A percentile compares a stretch with the other conserved stretches of the same genome.
Evolutionary conservation across 768 basidiomycete genomes (phyloP).

Genomic region (Sarcomyxa edulis): DNA sequence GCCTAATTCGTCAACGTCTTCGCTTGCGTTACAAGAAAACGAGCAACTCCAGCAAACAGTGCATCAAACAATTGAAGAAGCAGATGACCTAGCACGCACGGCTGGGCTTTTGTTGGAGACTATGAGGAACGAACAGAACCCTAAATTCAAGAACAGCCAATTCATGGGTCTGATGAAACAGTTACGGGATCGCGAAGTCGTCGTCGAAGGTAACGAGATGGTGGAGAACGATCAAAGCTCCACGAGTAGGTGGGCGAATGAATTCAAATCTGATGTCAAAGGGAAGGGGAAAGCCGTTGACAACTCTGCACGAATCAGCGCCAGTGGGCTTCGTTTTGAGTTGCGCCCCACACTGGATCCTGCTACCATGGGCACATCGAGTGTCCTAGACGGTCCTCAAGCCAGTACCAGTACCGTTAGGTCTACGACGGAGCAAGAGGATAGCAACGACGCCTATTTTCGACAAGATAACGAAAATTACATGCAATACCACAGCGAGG

Average conservation of each 20-base stretch:
- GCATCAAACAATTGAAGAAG: slow-evolving; percentile 27
- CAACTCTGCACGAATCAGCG: slow-evolving; percentile 6
- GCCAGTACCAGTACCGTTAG: background rate
- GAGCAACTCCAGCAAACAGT: slow-evolving; percentile 17
- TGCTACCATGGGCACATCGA: background rate
- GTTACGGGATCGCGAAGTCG: slow-evolving; percentile 71
- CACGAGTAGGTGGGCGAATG: background rate
- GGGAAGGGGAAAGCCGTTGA: slow-evolving; percentile 60
- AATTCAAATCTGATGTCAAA: slow-evolving; percentile 40
- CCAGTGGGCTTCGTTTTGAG: too few species aligned
- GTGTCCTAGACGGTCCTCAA: slow-evolving; percentile 3
- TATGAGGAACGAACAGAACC: slow-evolving; percentile 70
- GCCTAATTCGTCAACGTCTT: background rate
- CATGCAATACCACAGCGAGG: slow-evolving; percentile 50
- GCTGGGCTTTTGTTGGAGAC: slow-evolving; percentile 75
- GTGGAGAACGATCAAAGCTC: slow-evolving; percentile 40
- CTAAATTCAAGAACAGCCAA: slow-evolving; percentile 80
- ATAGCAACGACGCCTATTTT: slow-evolving; percentile 65
- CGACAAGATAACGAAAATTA: slow-evolving; percentile 68
- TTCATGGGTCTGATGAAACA: slow-evolving; percentile 87
- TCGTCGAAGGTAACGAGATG: slow-evolving; percentile 75
- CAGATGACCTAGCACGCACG: slow-evolving; percentile 74
- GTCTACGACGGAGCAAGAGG: slow-evolving; percentile 21
- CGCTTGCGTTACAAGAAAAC: slow-evolving; percentile 10
- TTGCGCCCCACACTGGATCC: slow-evolving; percentile 1